Evolutionary conservation across 2,329 filamentous ascomycete genomes (phyloP), one percentile per base, ranked within the genome.

Genomic region (Stachybotrys echinatus): DNA sequence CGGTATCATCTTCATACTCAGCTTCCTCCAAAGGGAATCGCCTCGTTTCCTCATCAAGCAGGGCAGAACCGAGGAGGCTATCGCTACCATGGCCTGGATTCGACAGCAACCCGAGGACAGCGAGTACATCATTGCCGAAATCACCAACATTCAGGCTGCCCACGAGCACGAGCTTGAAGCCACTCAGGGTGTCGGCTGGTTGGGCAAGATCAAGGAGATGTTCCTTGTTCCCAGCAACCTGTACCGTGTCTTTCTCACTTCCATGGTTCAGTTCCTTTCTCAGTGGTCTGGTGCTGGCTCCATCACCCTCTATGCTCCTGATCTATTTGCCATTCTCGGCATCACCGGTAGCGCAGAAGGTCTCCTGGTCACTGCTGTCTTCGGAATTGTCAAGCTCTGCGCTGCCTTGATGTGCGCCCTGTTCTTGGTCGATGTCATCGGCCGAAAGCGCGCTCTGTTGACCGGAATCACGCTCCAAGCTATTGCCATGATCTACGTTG

Each of bases 351-450:
- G 77, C 42, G 77, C 84, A 42, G 84, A 89, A 65, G 82, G 82
- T 48, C 78, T 91, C 0, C 81, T 91, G 37, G 80, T 88, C 14
- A 91, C 86, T 0, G 87, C 81, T 4, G 81, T 92, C 47, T 90
- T 92, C 48, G 88, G 88, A 42, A 79, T 90, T 47, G 75, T 90
- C 58, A 92, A 92, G 62, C 79, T 92, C 49, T 63, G 80, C 6
- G 77, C 84, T 0, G 81, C 85, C 14, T 63, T 91, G 27, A 56
- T 81, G 38, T 92, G 87, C 63, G 87, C 88, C 0, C 75, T 91
- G 48, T 89, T 92, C 76, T 77, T 92, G 8, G 87, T 92, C 55
- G 88, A 92, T 58, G 83, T 87, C 48, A 84, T 92, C 55, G 88
- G 88, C 5, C 84, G 88, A 51, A 91, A 90, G 67, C 79, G 82